These are phyloP conservation scores for Perkinsus marinus DNA, from an alignment of 169 alveolate genomes.

Conservation along the genomic window DNA sequence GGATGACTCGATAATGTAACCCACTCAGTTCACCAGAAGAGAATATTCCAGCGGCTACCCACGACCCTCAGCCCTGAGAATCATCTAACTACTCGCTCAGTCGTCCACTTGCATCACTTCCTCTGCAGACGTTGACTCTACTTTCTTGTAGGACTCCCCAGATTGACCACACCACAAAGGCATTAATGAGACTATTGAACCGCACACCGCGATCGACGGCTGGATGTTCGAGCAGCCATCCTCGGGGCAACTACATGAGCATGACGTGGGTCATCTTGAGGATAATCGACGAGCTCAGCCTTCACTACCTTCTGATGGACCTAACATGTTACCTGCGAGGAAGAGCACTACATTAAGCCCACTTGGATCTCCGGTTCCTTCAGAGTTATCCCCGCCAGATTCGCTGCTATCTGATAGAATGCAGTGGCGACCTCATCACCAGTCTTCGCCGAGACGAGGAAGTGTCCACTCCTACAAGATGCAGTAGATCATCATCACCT, in stretches of 20 bases:
- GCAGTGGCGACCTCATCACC: slow-evolving; percentile 37
- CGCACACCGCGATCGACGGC: not conserved
- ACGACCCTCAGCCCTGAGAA: too few relatives aligned
- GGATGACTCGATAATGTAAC: too few relatives aligned
- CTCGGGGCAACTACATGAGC: not conserved
- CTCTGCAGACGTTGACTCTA: too few relatives aligned
- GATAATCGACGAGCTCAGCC: slow-evolving; percentile 34
- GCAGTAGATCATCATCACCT: too few relatives aligned
- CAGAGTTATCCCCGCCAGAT: slow-evolving; percentile 34
- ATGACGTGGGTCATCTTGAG: not conserved
- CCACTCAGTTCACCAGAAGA: too few relatives aligned
- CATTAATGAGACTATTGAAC: not conserved
- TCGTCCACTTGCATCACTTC: too few relatives aligned
- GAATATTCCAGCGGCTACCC: too few relatives aligned
- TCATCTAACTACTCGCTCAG: too few relatives aligned
- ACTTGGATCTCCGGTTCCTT: slow-evolving; percentile 13
- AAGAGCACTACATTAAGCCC: not conserved
- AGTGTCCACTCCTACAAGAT: not conserved
- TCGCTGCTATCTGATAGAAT: slow-evolving; percentile 41
- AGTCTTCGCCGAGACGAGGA: slow-evolving; percentile 38
- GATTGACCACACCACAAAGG: not conserved
- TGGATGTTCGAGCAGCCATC: not conserved
- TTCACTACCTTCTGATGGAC: slow-evolving; percentile 18
- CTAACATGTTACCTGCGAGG: not conserved
- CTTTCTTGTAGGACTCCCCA: too few relatives aligned